Evolutionary conservation across 306 rosid genomes (phyloP), one percentile per base, ranked within the genome.

Genomic region (Hippophae gyantsensis): DNA sequence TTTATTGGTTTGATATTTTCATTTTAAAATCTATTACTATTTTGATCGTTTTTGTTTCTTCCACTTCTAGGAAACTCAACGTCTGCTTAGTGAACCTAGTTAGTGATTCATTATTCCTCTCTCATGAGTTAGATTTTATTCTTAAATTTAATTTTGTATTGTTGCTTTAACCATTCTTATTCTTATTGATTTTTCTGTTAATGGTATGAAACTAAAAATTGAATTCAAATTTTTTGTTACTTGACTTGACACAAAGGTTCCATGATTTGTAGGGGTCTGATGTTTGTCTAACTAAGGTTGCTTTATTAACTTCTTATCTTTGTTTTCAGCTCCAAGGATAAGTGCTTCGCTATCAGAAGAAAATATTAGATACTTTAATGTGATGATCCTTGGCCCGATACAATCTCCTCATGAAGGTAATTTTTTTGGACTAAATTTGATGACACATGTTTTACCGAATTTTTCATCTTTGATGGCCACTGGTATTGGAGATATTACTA

Each of bases 41-140:
- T 71, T 56, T 76, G 43, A 41, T 27, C 13, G 14, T 42, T 42
- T 44, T 49, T 57, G 1, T 58, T 60, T 63, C 45, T 53, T 26
- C 76, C 71, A 76, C 76, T 76, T 12, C 68, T 84, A 87, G 97
- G 97, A 90, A 79, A 90, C 97, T 57, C 97, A 90, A 81, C 96
- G 96, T 66, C 89, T 90, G 59, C 89, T 90, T 54, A 90, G 97
- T 83, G 96, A 90, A 77, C 98, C 98, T 40, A 96, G 98, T 87
- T 47, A 55, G 62, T 55, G 69, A n/a, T 69, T 65, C 55, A 13
- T 5, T 6, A 6, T 54, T 78, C 0, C 25, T 18, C 18, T 18
- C 18, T 18, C 18, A 62, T 63, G 1, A 18, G 45, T 69, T 41
- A 45, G 51, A 52, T 56, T 13, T 9, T 61, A 59, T 42, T 72